Evolutionary conservation across 2,329 filamentous ascomycete genomes (phyloP), one percentile per base, ranked within the genome.

Genomic region (Fusarium chaquense): DNA sequence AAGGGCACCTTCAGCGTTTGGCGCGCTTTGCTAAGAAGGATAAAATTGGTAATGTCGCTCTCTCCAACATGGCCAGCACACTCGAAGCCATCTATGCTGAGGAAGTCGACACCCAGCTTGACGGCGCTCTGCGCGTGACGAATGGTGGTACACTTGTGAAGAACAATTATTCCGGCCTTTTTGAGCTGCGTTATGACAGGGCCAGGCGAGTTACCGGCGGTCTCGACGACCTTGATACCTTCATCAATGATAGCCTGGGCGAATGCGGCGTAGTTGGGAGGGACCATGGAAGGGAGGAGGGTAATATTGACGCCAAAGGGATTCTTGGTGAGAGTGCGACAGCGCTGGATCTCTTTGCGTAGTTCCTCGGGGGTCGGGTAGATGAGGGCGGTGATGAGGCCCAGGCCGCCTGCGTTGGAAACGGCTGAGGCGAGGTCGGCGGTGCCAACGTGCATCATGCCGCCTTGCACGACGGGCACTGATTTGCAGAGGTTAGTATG

Each of bases 101-200:
- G 83, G 82, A 99, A 98, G 81, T 99, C 96, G 6, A 98, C 96
- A 69, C 96, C 96, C 40, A 98, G 89, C 82, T 97, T 97, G 62
- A 97, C 87, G 50, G 96, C 96, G 71, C 91, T 94, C 80, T 93
- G 89, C 22, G 96, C 96, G 79, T 99, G 96, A 58, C 94, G 86
- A 82, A 99, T 97, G 7, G 93, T 97, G 11, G 96, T 99, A 85
- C 96, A 98, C 84, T 99, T 99, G 87, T 99, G 96, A 59, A 99
- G 84, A 74, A 99, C 90, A 58, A 87, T 95, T 75, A 88, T 87
- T 59, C 89, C 89, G 8, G 90, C 92, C 65, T 87, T 87, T 83
- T 98, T 99, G 57, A 99, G 87, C 84, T 93, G 89, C 78, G 88
- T 85, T 80, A 99, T 98, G 69, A 99, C 91, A 5, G 94, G 94